Percentiles rank a stretch among this genome's conserved stretches.
phyloP scores from a whole-genome alignment of 768 basidiomycete genomes.

The Rhodosporidiobolus sp. region DNA sequence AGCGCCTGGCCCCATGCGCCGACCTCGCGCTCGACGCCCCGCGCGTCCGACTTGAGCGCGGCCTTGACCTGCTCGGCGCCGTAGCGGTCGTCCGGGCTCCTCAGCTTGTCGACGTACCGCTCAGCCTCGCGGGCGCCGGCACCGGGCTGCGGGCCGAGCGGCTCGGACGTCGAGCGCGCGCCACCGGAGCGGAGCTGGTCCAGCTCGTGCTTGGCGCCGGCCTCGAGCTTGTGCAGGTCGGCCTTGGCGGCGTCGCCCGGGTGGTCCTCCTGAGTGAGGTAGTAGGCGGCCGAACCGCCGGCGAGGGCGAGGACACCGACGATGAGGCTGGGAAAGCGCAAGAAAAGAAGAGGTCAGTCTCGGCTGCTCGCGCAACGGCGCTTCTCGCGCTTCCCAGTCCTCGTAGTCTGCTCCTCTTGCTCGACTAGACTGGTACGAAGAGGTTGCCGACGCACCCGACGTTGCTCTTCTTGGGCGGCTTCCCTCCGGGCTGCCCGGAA shows the following conservation, averaged over 20 bases:
- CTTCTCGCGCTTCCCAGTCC: too few relatives aligned
- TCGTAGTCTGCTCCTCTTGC: too few relatives aligned
- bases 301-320: slow-evolving; percentile 2
- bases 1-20: background rate
- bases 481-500: background rate
- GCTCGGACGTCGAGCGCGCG: background rate
- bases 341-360: background rate
- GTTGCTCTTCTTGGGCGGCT: slow-evolving; percentile 5
- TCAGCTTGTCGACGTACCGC: background rate
- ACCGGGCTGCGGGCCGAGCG: background rate
- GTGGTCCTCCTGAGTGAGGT: slow-evolving; percentile 12
- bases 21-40: background rate
- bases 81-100: background rate
- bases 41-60: background rate
- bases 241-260: background rate
- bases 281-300: slow-evolving; percentile 2
- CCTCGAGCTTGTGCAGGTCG: slow-evolving; percentile 1
- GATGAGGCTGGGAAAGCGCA: background rate
- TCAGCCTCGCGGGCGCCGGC: slow-evolving; percentile 4
- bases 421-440: background rate
- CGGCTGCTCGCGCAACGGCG: too few relatives aligned
- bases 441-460: slow-evolving; percentile 3
- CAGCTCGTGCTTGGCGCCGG: slow-evolving; percentile 2
- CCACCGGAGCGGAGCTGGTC: background rate
- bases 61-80: slow-evolving; percentile 22